Evolutionary conservation across 2,329 filamentous ascomycete species (phyloP), one percentile per base, ranked within the genome.

Genomic region (Acarospora socialis): DNA sequence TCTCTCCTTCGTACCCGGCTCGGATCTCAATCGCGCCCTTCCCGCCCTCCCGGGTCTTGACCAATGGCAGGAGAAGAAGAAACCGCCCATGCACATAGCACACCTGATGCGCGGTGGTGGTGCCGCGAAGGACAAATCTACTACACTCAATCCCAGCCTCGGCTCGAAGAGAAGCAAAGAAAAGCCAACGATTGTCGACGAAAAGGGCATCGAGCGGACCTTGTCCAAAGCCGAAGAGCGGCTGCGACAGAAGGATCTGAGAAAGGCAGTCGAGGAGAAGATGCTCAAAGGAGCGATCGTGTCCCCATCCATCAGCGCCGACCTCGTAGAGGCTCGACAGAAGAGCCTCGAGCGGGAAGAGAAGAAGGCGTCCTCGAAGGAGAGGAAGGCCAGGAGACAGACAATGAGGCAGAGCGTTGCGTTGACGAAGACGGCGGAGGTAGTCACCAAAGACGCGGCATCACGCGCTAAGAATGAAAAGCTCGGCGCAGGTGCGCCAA

Each of bases 11-110:
- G n/a, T n/a, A n/a, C n/a, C n/a, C n/a, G n/a, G n/a, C n/a, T n/a
- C n/a, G n/a, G 39, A 43, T 26, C 33, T 43, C 23, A 43, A 43
- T 21, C 38, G 40, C 4, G 34, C 37, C 4, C 22, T 43, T 5
- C 40, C 40, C 6, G 38, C 38, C 12, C 30, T 43, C 7, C 40
- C 40, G 7, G 40, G 40, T n/a, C 22, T 43, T 13, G 40, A 43
- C 16, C 36, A 34, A 21, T 43, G 38, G 21, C 34, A 24, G 21
- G 33, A 32, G 28, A 38, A 30, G 40, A 43, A 29, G 28, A 29
- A 1, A 30, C 38, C 12, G 7, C 22, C 22, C 20, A 34, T 35
- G 2, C 40, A 43, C 10, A 41, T 43, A 16, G 40, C 35, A 3
- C 38, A 41, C 12, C 20, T 43, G 5, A 36, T 43, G 30, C 35